Percentiles rank a stretch among this genome's conserved stretches.
These are phyloP conservation scores for Globisporangium heterothallicum DNA, from an alignment of 352 stramenopile genomes.

Conservation along the genomic window DNA sequence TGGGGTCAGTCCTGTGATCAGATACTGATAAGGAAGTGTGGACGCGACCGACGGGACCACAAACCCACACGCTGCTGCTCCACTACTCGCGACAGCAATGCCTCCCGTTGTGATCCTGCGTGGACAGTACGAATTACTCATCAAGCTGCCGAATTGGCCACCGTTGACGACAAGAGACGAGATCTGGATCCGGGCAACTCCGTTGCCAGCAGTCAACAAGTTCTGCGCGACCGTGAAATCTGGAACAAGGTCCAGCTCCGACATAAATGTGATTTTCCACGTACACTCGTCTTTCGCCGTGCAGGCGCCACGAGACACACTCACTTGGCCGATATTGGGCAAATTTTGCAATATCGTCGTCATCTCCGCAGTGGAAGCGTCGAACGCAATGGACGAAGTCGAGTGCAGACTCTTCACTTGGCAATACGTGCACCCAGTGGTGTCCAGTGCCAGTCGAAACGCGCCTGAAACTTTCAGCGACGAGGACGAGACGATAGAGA, in stretches of 20 bases:
- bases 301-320: slow-evolving; percentile 46
- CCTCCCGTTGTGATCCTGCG: slow-evolving; percentile 16
- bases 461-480: slow-evolving; percentile 36
- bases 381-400: slow-evolving; percentile 71
- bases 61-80: slow-evolving; percentile 30
- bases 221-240: slow-evolving; percentile 38
- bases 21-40: slow-evolving; percentile 36
- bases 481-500: slow-evolving; percentile 45
- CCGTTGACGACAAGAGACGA: slow-evolving; percentile 18
- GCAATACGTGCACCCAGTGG: slow-evolving; percentile 66
- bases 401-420: slow-evolving; percentile 60
- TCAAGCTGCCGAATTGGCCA: slow-evolving; percentile 30
- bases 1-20: slow-evolving; percentile 50
- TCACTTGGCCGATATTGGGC: slow-evolving; percentile 90
- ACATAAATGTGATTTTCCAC: slow-evolving; percentile 79
- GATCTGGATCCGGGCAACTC: slow-evolving; percentile 33
- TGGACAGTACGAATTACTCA: slow-evolving; percentile 47
- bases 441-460: slow-evolving; percentile 85
- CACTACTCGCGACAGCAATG: slow-evolving; percentile 13
- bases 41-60: slow-evolving; percentile 17
- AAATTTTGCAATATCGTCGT: slow-evolving; percentile 89
- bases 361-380: slow-evolving; percentile 50
- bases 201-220: slow-evolving; percentile 34
- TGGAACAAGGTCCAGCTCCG: slow-evolving; percentile 51
- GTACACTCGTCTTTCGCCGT: slow-evolving; percentile 51